Conservation (phyloP, 1,139 yeast species). For the Yamadazyma atlantica region DNA sequence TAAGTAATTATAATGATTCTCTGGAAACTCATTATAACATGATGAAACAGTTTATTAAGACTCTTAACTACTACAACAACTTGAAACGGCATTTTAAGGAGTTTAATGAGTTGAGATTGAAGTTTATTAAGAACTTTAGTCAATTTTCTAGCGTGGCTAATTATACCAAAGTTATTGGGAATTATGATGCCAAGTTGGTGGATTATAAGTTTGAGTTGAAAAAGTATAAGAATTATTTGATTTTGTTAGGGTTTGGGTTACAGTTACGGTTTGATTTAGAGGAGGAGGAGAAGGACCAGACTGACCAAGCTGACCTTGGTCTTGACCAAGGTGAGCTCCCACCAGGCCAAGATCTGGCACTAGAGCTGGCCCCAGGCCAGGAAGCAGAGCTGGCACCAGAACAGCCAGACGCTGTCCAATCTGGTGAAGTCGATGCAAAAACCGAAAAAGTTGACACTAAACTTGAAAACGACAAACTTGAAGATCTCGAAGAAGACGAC, state of each 20-base stretch:
- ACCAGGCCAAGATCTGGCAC: too few species aligned
- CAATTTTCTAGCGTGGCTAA: conserved; percentile 32
- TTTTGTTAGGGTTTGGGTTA: conserved; percentile 48
- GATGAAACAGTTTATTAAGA: conserved; percentile 48
- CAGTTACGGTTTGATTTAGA: conserved; percentile 47
- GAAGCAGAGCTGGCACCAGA: too few species aligned
- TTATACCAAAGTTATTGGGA: conserved; percentile 32
- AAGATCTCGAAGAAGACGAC: conserved; percentile 9
- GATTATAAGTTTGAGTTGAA: conserved; percentile 46
- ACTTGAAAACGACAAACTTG: neutral
- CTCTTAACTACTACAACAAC: conserved; percentile 44
- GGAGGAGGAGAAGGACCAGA: conserved; percentile 30
- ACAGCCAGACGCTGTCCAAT: too few species aligned
- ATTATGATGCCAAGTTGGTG: conserved; percentile 40
- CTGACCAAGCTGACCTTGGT: too few species aligned
- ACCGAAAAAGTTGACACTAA: conserved; percentile 2
- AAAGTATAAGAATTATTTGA: conserved; percentile 47
- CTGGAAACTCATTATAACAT: conserved; percentile 38
- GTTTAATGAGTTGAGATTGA: conserved; percentile 31
- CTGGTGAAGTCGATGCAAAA: too few species aligned
- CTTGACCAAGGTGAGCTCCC: too few species aligned
- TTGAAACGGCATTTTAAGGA: conserved; percentile 38
- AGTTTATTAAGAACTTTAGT: conserved; percentile 31
- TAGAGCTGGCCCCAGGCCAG: too few species aligned
- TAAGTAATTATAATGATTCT: conserved; percentile 33